A percentile compares a stretch with the other conserved stretches of the same genome.
Evolutionary conservation across 2,329 filamentous ascomycete genomes (phyloP).

Genomic region (Penicillium sp.): DNA sequence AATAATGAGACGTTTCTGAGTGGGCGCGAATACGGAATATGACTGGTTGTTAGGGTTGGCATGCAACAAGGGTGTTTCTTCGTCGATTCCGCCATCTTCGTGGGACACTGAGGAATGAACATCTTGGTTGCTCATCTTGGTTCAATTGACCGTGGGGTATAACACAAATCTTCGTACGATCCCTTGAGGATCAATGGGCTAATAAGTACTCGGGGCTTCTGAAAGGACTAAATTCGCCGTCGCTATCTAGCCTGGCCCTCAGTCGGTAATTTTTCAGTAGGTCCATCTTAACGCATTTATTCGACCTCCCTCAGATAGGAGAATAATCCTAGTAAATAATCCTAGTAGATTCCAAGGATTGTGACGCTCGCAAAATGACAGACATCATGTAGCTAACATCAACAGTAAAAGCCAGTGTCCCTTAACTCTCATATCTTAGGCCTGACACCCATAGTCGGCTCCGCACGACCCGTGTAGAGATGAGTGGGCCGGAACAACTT

Average conservation of each 20-base stretch:
- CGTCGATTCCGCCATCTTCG: neutral
- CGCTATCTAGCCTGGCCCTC: neutral
- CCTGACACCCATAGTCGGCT: neutral
- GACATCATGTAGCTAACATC: no score
- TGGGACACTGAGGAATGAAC: neutral
- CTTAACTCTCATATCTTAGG: conserved; percentile 13
- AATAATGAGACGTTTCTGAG: conserved; percentile 38
- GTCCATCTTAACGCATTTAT: neutral
- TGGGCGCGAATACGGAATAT: conserved; percentile 34
- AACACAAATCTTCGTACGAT: neutral
- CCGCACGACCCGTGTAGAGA: conserved; percentile 25
- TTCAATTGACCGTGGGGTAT: neutral
- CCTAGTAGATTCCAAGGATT: neutral
- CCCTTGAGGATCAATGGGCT: neutral
- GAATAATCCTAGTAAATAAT: no score
- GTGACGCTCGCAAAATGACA: neutral
- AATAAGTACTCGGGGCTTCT: neutral
- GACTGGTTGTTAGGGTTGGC: neutral
- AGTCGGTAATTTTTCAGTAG: neutral
- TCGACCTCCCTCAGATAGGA: neutral
- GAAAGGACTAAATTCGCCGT: neutral
- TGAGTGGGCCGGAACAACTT: conserved; percentile 31
- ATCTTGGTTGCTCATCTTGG: neutral
- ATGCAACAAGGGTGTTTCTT: conserved; percentile 20
- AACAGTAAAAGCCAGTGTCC: no score